Evolutionary conservation across 23 red algal genomes (phyloP).

Genomic region (Gracilaria vermiculophylla): DNA sequence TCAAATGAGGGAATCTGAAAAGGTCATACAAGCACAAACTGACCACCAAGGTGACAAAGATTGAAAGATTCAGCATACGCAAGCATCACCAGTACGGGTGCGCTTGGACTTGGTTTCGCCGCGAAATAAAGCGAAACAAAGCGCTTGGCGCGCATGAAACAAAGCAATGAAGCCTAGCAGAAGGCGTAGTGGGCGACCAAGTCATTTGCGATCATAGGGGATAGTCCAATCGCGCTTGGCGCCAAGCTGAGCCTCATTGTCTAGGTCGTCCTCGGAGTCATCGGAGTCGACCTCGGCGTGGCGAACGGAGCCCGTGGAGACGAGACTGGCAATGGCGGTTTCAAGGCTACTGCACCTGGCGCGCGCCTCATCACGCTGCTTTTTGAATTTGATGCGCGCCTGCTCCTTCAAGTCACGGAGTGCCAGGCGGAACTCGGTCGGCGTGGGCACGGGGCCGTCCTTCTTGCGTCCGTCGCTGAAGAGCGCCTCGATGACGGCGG

Average conservation of each 20-base stretch:
- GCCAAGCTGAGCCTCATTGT: background rate
- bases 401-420: conserved; percentile 37
- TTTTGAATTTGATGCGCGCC: conserved; percentile 19
- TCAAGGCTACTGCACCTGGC: background rate
- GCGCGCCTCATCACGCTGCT: conserved; percentile 47
- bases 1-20: no score
- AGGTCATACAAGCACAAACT: no score
- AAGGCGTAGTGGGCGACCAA: background rate
- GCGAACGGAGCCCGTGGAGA: conserved; percentile 1
- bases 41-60: no score
- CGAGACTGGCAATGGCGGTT: conserved; percentile 24
- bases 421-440: conserved; percentile 45
- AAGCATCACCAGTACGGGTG: no score
- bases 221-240: conserved; percentile 20
- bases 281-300: conserved; percentile 26
- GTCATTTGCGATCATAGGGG: conserved; percentile 18
- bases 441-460: conserved; percentile 51
- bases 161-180: background rate
- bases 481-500: conserved; percentile 39
- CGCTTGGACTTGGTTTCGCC: background rate
- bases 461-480: conserved; percentile 27
- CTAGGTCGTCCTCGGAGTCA: conserved; percentile 38
- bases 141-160: background rate
- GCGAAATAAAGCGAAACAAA: background rate
- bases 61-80: no score